Base-by-base conservation (phyloP, 2,329 filamentous ascomycete genomes). In the Fusarium coicis region DNA sequence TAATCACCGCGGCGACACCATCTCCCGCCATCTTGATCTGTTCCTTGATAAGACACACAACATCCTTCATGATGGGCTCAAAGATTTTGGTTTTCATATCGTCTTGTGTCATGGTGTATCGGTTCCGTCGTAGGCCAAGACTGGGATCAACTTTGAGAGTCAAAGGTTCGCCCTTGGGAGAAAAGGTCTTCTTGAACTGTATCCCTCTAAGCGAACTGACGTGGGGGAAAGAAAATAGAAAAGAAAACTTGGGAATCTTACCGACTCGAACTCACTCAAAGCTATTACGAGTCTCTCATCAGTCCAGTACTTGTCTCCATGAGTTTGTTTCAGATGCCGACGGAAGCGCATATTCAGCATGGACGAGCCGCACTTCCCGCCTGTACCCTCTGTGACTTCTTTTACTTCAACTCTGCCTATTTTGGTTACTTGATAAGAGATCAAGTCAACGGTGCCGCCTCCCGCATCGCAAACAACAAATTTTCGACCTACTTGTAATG, bases 51-150 rank as follows among this genome's bases (percentile, higher is more conserved):
- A 85, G 81, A 5, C 82, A 81, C 6, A 82, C 77, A n/a, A 84
- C 80, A 26, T 84, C 79, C 80, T 79, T 88, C 81, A 74, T 84
- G 73, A 83, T 82, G 10, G 81, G 81, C 9, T 81, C 80, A 62
- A 83, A 82, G 18, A 83, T 81, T 88, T 75, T 84, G 87, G 80
- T 92, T 88, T 76, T 94, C 92, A 81, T 95, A 88, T 46, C 79
- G 90, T 92, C 58, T 80, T 89, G 78, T n/a, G 81, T 60, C 72
- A 83, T 78, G 4, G 78, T 81, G 61, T 71, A 77, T 36, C 71
- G 74, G 34, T 81, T 79, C 44, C 80, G 77, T 37, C 70, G 76
- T 23, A 83, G 55, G 6, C 81, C 80, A 37, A 83, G 78, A 34
- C 75, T 79, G 28, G 80, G 66, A 40, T 83, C 77, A 46, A 82